phyloP scores from a whole-genome alignment of 164 flowering plant species.

The Akebia trifoliata region DNA sequence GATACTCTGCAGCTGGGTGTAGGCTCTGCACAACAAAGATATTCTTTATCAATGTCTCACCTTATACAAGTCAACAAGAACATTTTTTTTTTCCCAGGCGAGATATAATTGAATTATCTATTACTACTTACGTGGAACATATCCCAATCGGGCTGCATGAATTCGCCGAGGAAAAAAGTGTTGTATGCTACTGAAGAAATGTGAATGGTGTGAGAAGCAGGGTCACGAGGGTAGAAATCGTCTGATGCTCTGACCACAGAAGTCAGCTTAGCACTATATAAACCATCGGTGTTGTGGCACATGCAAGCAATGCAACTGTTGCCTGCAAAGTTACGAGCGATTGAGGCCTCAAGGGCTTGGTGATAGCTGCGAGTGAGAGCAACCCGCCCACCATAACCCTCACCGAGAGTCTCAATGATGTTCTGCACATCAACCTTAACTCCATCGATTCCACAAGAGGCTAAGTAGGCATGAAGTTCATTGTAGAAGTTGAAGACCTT shows the following conservation, averaged over 20 bases:
- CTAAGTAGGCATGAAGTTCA: conserved; percentile 73
- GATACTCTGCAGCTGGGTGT: conserved; percentile 93
- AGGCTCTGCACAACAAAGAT: conserved; percentile 52
- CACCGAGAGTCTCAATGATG: conserved; percentile 85
- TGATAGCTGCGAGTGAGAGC: conserved; percentile 70
- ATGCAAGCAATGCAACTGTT: conserved; percentile 91
- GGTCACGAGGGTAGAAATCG: too few relatives aligned
- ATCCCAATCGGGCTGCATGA: conserved; percentile 99
- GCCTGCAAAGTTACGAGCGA: conserved; percentile 67
- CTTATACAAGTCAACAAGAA: too few relatives aligned
- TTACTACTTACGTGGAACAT: conserved; percentile 80
- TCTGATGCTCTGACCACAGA: conserved; percentile 91
- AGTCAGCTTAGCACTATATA: conserved; percentile 80
- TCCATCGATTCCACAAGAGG: conserved; percentile 85
- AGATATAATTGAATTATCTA: too few relatives aligned
- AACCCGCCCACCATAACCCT: conserved; percentile 88
- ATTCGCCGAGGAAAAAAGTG: too few relatives aligned
- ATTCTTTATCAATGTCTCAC: background rate
- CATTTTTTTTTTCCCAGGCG: too few relatives aligned
- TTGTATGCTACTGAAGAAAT: conserved; percentile 89
- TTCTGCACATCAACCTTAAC: conserved; percentile 91
- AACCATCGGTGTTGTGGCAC: conserved; percentile 86
- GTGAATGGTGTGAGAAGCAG: conserved; percentile 94
- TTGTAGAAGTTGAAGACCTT: too few relatives aligned
- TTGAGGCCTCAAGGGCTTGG: conserved; percentile 89